phyloP scores from a whole-genome alignment of 192 early-diverging fungal species.

The Pilobolus umbonatus region DNA sequence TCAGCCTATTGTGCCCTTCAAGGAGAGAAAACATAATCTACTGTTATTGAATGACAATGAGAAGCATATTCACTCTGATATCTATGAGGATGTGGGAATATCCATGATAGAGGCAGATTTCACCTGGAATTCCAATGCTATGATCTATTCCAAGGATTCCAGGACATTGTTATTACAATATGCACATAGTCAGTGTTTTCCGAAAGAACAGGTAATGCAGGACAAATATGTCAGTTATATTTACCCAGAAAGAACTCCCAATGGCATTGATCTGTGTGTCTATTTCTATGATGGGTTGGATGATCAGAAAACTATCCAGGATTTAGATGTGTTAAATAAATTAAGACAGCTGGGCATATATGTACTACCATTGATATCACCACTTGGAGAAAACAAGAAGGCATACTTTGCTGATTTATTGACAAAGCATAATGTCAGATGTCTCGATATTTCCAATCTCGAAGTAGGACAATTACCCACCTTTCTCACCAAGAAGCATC shows the following conservation, averaged over 20 bases:
- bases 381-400: not conserved
- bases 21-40: slow-evolving; percentile 26
- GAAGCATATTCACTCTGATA: not conserved
- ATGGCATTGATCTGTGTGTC: slow-evolving; percentile 34
- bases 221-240: slow-evolving; percentile 21
- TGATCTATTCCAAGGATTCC: not conserved
- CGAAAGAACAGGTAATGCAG: not conserved
- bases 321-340: slow-evolving; percentile 15
- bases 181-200: not conserved
- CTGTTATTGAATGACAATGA: slow-evolving; percentile 14
- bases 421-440: slow-evolving; percentile 9
- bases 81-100: slow-evolving; percentile 30
- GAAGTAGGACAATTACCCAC: slow-evolving; percentile 21
- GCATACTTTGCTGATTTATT: slow-evolving; percentile 9
- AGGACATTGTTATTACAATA: not conserved
- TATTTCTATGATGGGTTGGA: slow-evolving; percentile 30
- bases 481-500: slow-evolving; percentile 1
- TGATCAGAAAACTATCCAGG: slow-evolving; percentile 13
- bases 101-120: slow-evolving; percentile 35
- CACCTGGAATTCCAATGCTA: slow-evolving; percentile 12
- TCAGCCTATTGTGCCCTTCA: slow-evolving; percentile 2
- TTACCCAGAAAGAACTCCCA: slow-evolving; percentile 29
- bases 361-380: slow-evolving; percentile 9
- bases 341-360: slow-evolving; percentile 10
- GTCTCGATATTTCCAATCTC: slow-evolving; percentile 11